These are phyloP conservation scores for Anisogramma anomala DNA, from an alignment of 2,329 filamentous ascomycete species.

Conservation along the genomic window DNA sequence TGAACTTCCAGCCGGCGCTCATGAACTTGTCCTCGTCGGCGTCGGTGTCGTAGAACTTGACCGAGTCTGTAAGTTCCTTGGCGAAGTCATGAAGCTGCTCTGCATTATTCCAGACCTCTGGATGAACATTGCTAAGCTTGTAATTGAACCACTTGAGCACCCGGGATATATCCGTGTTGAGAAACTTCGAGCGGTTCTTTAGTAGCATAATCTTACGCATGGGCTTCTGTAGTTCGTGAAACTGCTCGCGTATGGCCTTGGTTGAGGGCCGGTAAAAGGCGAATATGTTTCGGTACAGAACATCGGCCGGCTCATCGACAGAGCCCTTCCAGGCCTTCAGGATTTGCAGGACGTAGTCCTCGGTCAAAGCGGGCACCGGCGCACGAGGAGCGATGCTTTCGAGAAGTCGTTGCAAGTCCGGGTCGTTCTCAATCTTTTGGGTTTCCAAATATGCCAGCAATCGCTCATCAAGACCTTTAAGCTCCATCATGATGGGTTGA, in stretches of 20 bases:
- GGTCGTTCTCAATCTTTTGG: neutral
- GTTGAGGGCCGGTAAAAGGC: constrained; percentile 8
- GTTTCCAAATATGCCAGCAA: neutral
- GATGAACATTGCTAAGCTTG: neutral
- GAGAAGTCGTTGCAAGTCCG: neutral
- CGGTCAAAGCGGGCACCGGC: neutral
- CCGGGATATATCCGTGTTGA: constrained; percentile 8
- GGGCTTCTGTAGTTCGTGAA: constrained; percentile 1
- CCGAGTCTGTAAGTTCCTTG: constrained; percentile 2
- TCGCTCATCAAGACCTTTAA: constrained; percentile 9
- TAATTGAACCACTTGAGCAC: constrained; percentile 1
- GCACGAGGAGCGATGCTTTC: neutral
- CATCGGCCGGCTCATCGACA: constrained; percentile 12
- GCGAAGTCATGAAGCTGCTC: constrained; percentile 3
- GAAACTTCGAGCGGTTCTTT: neutral
- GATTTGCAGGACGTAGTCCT: constrained; percentile 10
- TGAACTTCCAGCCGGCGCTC: constrained; percentile 18
- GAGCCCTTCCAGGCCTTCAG: constrained; percentile 11
- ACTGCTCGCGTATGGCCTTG: constrained; percentile 3
- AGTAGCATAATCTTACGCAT: constrained; percentile 3
- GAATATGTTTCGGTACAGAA: constrained; percentile 8
- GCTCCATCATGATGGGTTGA: constrained; percentile 16
- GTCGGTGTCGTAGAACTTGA: constrained; percentile 8
- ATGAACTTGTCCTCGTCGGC: constrained; percentile 2
- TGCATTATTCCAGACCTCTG: constrained; percentile 2